Base-by-base conservation (phyloP, 305 asterid genomes). In the Ajuga reptans region DNA sequence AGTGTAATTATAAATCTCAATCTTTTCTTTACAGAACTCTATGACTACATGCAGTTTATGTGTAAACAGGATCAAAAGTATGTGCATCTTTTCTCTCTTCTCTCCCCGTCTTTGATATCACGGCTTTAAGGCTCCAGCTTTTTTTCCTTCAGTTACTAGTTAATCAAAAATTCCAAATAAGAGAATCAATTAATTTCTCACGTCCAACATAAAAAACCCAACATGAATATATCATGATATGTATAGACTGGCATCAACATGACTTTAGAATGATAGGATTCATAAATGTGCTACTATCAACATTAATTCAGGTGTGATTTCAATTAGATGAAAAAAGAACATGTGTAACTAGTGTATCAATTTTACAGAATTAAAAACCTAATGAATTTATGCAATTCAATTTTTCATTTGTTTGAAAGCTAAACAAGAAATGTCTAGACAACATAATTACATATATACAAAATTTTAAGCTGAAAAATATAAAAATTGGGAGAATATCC, bases 41-140 rank as follows among this genome's bases (percentile, higher is more conserved):
- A 61, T 42, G 29, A 64, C 74, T 27, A 49, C 43, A 76, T 65
- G 73, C 46, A 75, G 45, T 42, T 66, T 56, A 56, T 56, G 58
- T 55, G 46, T 54, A 76, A 63, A 41, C 33, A 73, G 12, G n/a
- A 61, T 52, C 31, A 31, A 57, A 71, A 57, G 34, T 39, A 46
- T 69, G 59, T 45, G 68, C 72, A 94, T 98, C 98, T 94, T 91
- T 63, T 87, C 88, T 83, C 87, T 86, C 85, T 78, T 94, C 86
- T 94, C 97, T 56, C 99, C 99, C 72, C 95, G 53, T 37, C 68
- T 21, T 54, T 24, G 42, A 42, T 31, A 36, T 18, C 45, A 60
- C 21, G 42, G 55, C 68, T 56, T 46, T 71, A 14, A 11, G 59
- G 47, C 65, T 66, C 57, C 72, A 68, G 68, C 69, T 45, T 70